Conservation (phyloP, 352 stramenopile species). For the Globisporangium cederbergense region DNA sequence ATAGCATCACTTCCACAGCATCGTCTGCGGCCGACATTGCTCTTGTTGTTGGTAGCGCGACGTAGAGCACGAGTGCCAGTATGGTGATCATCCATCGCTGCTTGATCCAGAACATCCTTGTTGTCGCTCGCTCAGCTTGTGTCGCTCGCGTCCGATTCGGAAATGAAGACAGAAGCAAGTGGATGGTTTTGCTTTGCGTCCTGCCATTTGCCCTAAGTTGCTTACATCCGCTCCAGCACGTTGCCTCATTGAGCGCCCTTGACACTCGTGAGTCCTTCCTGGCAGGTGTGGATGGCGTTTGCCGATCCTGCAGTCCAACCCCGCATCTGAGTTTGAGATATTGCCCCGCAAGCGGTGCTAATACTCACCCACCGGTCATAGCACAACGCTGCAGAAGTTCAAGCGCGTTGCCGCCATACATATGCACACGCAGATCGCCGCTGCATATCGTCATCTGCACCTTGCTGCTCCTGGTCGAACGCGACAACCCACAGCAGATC, state of each 20-base stretch:
- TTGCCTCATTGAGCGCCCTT: neutral
- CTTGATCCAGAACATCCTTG: slow-evolving; percentile 3
- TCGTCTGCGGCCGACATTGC: neutral
- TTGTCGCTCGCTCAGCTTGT: slow-evolving; percentile 1
- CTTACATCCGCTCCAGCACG: neutral
- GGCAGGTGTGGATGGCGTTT: neutral
- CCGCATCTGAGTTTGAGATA: neutral
- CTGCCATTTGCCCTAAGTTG: neutral
- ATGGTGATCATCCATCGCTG: neutral
- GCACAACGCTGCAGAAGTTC: neutral
- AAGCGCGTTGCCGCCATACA: neutral
- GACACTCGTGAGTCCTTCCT: neutral
- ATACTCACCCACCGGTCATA: neutral
- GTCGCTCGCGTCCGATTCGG: neutral
- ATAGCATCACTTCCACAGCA: slow-evolving; percentile 11
- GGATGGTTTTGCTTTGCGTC: neutral
- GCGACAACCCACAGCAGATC: neutral
- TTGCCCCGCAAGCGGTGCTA: neutral
- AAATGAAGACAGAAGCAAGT: neutral
- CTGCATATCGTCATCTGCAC: neutral
- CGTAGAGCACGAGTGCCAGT: neutral
- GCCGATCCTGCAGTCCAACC: slow-evolving; percentile 6
- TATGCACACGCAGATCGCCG: neutral
- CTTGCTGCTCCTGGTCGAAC: neutral
- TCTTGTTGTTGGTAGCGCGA: neutral